Conservation (phyloP, 2,329 filamentous ascomycete genomes). For the Pseudocercospora pini-densiflorae region DNA sequence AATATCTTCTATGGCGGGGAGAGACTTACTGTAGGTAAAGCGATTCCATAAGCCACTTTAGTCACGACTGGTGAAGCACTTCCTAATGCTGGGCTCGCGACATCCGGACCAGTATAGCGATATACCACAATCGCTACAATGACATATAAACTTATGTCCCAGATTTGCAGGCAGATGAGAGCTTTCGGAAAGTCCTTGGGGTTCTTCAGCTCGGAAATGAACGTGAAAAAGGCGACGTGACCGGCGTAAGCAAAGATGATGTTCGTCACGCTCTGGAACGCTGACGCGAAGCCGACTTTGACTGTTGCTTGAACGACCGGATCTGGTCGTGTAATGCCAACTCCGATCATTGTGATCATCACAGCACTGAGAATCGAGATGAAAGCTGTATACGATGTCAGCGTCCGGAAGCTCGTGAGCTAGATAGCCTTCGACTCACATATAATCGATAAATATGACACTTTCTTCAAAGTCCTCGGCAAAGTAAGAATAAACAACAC, state of each 20-base stretch:
- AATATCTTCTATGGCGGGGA: neutral
- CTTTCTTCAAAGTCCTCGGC: constrained; percentile 66
- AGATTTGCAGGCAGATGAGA: constrained; percentile 63
- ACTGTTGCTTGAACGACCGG: constrained; percentile 45
- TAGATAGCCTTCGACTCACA: constrained; percentile 45
- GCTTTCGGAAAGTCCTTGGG: constrained; percentile 66
- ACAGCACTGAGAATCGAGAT: constrained; percentile 63
- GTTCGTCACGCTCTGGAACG: constrained; percentile 67
- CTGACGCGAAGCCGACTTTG: constrained; percentile 51
- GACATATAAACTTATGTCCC: constrained; percentile 66
- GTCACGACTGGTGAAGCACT: constrained; percentile 60
- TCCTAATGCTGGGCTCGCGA: constrained; percentile 68
- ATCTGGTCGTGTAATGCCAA: constrained; percentile 57
- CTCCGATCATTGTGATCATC: constrained; percentile 68
- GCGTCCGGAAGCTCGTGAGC: neutral
- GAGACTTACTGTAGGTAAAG: constrained; percentile 61
- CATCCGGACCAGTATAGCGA: constrained; percentile 64
- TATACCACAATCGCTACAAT: constrained; percentile 70
- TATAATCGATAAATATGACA: constrained; percentile 66
- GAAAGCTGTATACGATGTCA: constrained; percentile 43
- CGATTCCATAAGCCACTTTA: constrained; percentile 71
- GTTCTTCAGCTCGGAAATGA: constrained; percentile 68
- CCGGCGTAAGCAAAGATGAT: constrained; percentile 65
- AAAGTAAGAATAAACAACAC: constrained; percentile 64
- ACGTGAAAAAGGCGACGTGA: constrained; percentile 69